Percentiles rank a stretch among this genome's conserved stretches.
Evolutionary conservation across 768 basidiomycete genomes (phyloP).

Genomic region (Multifurca ochricompacta): DNA sequence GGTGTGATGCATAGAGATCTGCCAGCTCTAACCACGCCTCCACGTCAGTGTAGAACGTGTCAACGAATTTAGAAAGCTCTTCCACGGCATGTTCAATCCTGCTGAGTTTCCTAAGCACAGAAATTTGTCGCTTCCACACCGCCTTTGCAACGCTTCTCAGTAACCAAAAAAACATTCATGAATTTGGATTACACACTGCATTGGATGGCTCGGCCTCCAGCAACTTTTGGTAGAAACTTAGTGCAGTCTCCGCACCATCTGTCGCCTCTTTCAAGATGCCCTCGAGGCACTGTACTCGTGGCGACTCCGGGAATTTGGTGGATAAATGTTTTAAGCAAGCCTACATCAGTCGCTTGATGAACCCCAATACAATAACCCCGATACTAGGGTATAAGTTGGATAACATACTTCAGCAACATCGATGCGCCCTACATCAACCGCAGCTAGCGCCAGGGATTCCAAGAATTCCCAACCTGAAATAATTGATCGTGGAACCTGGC

Average conservation of each 20-base stretch:
- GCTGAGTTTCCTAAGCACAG: constrained; percentile 57
- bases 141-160: constrained; percentile 33
- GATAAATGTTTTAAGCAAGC: constrained; percentile 53
- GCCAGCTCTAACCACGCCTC: constrained; percentile 87
- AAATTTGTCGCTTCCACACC: constrained; percentile 75
- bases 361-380: not conserved
- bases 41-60: constrained; percentile 82
- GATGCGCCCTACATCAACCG: constrained; percentile 64
- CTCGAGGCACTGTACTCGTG: constrained; percentile 67
- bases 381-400: constrained; percentile 6
- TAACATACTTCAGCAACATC: constrained; percentile 66
- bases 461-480: constrained; percentile 66
- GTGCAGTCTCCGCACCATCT: constrained; percentile 46
- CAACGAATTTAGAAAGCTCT: constrained; percentile 65
- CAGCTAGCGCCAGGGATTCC: constrained; percentile 73
- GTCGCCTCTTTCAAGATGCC: constrained; percentile 75
- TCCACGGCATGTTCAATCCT: constrained; percentile 59
- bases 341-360: constrained; percentile 29
- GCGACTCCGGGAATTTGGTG: constrained; percentile 68
- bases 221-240: constrained; percentile 55
- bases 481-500: not conserved
- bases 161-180: not conserved
- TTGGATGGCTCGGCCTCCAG: constrained; percentile 62
- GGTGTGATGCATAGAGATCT: constrained; percentile 65
- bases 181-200: constrained; percentile 43